Evolutionary conservation across 177 flowering plant genomes (phyloP), one percentile per base, ranked within the genome.

Genomic region (Vitis hybrid): DNA sequence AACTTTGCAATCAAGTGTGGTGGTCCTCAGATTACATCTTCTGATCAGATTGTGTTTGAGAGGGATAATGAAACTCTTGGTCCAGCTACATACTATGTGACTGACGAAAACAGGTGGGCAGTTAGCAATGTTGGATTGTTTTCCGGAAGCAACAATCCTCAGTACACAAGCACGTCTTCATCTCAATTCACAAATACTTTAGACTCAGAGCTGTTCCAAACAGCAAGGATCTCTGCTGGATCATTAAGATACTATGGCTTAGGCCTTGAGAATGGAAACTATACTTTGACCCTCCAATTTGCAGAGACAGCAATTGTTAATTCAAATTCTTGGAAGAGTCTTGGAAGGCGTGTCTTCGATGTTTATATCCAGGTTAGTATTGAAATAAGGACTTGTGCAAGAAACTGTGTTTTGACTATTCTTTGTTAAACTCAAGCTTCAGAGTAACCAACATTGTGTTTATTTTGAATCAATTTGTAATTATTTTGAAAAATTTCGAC

Each of bases 231-330:
- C 57, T 95, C 99, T 18, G 84, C 96, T 67, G 89, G 90, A 21
- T 95, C 99, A 15, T 79, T 95, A 35, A 82, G 98, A 78, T 95
- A 95, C 78, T 93, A 90, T 78, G 98, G 99, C 14, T 72, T 95
- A 18, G 97, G 99, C 50, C 94, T 95, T 62, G 77, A 91, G 75
- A 95, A 95, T 75, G 99, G 98, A 18, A 77, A 77, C 62, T 95
- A 95, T 82, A 88, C 75, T 27, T 81, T 95, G 32, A 83, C 50
- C 62, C 81, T 35, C 46, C 46, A 82, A 71, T 94, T 92, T 79
- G 87, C 95, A 1, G 98, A 94, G 77, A 74, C 55, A 35, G 66
- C 40, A 60, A 74, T 82, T 14, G 18, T 3, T 3, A 65, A 79
- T 75, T 3, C 82, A 27, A 70, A 0, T 2, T 68, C 80, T 72